These are phyloP conservation scores for Cryptococcus deneoformans DNA, from an alignment of 1,284 basidiomycete genomes.

Conservation along the genomic window DNA sequence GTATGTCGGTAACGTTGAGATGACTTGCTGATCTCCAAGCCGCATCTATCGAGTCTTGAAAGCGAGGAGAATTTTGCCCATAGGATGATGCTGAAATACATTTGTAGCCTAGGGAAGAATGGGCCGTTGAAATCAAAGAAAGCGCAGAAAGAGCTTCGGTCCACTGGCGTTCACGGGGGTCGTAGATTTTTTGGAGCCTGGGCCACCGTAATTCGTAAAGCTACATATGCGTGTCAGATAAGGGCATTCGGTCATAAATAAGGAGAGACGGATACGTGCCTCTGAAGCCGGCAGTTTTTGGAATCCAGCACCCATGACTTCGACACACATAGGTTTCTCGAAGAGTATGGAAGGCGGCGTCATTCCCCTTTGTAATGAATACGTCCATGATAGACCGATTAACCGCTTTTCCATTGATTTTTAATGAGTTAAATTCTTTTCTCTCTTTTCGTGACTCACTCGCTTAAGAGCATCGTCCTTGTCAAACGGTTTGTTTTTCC, in stretches of 20 bases:
- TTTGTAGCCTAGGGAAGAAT: conserved; percentile 11
- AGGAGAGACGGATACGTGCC: conserved; percentile 49
- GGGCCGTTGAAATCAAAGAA: background rate
- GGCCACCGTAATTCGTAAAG: conserved; percentile 80
- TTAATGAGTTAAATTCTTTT: no score
- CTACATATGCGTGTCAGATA: conserved; percentile 45
- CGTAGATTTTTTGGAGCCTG: conserved; percentile 65
- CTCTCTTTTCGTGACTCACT: conserved; percentile 19
- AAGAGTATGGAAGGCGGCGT: no score
- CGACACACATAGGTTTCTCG: conserved; percentile 61
- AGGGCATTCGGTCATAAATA: conserved; percentile 1
- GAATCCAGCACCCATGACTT: conserved; percentile 77
- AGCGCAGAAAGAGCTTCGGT: conserved; percentile 45
- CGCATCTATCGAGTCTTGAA: no score
- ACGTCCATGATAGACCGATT: conserved; percentile 53
- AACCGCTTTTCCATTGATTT: conserved; percentile 18
- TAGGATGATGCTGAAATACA: no score
- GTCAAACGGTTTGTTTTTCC: conserved; percentile 36
- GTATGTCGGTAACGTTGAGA: no score
- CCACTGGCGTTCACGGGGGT: conserved; percentile 62
- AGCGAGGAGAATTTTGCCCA: no score
- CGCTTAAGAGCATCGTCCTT: conserved; percentile 35
- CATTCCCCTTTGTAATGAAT: conserved; percentile 8
- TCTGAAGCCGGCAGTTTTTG: conserved; percentile 60
- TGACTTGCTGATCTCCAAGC: no score